phyloP scores from a whole-genome alignment of 2,329 filamentous ascomycete species.

The Blumeria hordei region DNA sequence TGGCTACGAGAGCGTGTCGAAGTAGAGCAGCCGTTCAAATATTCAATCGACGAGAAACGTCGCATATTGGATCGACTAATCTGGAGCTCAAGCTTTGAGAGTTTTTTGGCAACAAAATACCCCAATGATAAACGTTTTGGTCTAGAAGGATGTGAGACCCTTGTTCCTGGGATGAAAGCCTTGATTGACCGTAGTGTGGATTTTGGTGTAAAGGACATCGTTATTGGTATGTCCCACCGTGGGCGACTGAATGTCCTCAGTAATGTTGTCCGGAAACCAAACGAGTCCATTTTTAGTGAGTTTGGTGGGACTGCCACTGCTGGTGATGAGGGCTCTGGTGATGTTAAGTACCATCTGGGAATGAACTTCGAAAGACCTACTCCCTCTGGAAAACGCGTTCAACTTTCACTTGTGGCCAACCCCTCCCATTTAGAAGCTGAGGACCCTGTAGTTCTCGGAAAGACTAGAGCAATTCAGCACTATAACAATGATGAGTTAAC shows the following conservation, averaged over 20 bases:
- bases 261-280: conserved; percentile 97
- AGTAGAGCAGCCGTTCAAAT: conserved; percentile 85
- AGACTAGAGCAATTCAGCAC: conserved; percentile 93
- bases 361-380: conserved; percentile 99
- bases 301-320: conserved; percentile 74
- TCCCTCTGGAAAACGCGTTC: conserved; percentile 95
- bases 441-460: conserved; percentile 90
- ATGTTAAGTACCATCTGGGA: conserved; percentile 97
- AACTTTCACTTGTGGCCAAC: conserved; percentile 93
- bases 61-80: conserved; percentile 92
- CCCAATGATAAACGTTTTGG: conserved; percentile 99
- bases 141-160: conserved; percentile 85
- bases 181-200: conserved; percentile 95
- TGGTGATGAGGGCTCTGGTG: conserved; percentile 86
- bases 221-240: conserved; percentile 98
- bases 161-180: conserved; percentile 98
- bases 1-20: conserved; percentile 93
- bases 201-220: conserved; percentile 95
- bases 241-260: conserved; percentile 92
- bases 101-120: conserved; percentile 89
- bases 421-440: conserved; percentile 96
- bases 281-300: conserved; percentile 98
- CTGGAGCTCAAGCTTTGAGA: conserved; percentile 95
- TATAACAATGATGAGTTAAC: conserved; percentile 93
- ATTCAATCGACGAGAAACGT: conserved; percentile 94